These are phyloP conservation scores for Pilaira anomala DNA, from an alignment of 192 early-diverging fungal genomes.

Conservation along the genomic window DNA sequence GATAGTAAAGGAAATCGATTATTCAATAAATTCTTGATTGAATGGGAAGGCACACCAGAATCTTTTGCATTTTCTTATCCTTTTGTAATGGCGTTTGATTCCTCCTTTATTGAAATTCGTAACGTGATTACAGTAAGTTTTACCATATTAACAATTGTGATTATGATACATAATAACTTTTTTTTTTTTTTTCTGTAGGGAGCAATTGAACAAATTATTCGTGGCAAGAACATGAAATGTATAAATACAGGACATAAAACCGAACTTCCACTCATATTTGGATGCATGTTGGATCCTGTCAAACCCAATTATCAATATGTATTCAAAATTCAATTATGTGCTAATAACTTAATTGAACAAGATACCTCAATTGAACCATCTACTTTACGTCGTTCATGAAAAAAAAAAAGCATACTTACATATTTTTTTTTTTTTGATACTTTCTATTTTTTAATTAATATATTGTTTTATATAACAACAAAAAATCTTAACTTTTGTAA, in stretches of 20 bases:
- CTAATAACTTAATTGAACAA: background rate
- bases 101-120: conserved; percentile 87
- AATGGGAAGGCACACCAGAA: conserved; percentile 87
- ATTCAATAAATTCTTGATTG: conserved; percentile 70
- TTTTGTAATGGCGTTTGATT: conserved; percentile 90
- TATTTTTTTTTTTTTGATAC: too few relatives aligned
- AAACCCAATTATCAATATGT: conserved; percentile 25
- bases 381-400: background rate
- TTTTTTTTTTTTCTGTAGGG: conserved; percentile 30
- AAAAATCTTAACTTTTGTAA: too few relatives aligned
- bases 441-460: conserved; percentile 2
- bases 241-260: conserved; percentile 37
- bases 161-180: background rate
- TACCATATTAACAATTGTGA: background rate
- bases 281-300: conserved; percentile 24
- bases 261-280: conserved; percentile 26
- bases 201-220: conserved; percentile 51
- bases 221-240: conserved; percentile 55
- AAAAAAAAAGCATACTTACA: background rate
- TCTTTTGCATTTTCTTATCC: conserved; percentile 78
- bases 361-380: conserved; percentile 10
- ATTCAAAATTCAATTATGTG: conserved; percentile 18
- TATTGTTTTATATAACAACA: too few relatives aligned
- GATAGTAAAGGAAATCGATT: conserved; percentile 79
- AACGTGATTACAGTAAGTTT: conserved; percentile 64